These are phyloP conservation scores for Oidium heveae DNA, from an alignment of 2,329 filamentous ascomycete species.

Conservation along the genomic window DNA sequence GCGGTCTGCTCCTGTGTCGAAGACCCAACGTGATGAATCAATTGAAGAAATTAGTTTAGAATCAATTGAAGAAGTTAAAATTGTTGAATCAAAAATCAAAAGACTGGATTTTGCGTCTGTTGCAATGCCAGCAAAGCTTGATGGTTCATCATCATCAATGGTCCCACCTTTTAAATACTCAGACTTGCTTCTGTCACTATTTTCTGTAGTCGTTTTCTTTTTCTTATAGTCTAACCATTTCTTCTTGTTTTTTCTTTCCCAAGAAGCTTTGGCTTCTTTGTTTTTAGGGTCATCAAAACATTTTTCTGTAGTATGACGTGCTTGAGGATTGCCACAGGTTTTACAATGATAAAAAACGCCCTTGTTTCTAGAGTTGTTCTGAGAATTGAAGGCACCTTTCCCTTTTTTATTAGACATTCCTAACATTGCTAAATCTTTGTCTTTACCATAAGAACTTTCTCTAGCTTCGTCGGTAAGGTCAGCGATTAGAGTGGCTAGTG, in stretches of 20 bases:
- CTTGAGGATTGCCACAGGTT: neutral
- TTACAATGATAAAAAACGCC: neutral
- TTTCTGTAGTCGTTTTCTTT: neutral
- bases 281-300: neutral
- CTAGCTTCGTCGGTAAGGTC: neutral
- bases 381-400: neutral
- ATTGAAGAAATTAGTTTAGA: neutral
- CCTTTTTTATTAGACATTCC: neutral
- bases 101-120: too few relatives aligned
- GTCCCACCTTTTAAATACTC: neutral
- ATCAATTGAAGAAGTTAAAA: neutral
- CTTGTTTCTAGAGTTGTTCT: neutral
- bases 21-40: neutral
- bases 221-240: neutral
- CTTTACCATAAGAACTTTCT: neutral
- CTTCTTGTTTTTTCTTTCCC: neutral
- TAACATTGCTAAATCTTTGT: neutral
- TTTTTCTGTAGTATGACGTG: neutral
- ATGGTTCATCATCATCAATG: neutral
- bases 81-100: neutral
- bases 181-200: neutral
- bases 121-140: neutral
- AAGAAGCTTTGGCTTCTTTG: neutral
- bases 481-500: neutral
- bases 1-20: neutral